A percentile compares a stretch with the other conserved stretches of the same genome.
phyloP scores from a whole-genome alignment of 306 rosid genomes.

The Sechiopsis laciniata region DNA sequence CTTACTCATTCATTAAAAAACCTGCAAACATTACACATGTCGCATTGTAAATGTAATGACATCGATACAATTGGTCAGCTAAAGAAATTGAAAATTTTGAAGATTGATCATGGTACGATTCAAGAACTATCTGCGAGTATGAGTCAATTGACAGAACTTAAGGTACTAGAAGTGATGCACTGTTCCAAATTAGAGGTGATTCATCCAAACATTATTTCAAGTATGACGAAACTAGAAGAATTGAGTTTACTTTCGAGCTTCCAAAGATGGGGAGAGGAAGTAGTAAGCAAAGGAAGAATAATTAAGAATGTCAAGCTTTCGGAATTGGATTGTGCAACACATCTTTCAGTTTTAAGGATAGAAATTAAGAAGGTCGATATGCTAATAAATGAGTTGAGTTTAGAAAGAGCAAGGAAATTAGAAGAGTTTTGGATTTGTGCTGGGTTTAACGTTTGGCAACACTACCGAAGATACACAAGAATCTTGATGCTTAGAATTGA shows the following conservation, averaged over 20 bases:
- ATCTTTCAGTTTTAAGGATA: not conserved
- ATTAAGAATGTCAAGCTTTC: constrained; percentile 1
- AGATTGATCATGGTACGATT: not conserved
- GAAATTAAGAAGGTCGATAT: too few species aligned
- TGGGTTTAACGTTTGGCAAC: too few species aligned
- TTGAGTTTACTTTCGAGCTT: not conserved
- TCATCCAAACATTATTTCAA: constrained; percentile 6
- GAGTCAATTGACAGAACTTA: not conserved
- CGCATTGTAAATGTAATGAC: not conserved
- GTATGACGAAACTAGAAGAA: constrained; percentile 16
- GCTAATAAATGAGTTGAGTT: not conserved
- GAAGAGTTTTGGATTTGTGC: not conserved
- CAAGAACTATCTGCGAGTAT: not conserved
- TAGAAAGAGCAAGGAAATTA: not conserved
- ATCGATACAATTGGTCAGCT: not conserved
- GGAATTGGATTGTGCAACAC: not conserved
- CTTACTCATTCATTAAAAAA: not conserved
- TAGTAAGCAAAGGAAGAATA: not conserved
- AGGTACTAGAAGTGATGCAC: not conserved
- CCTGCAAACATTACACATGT: not conserved
- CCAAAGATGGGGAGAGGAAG: not conserved
- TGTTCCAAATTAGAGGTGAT: not conserved
- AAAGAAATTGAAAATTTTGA: not conserved
- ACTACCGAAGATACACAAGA: not conserved
- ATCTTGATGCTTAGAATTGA: not conserved